A percentile compares a stretch with the other conserved stretches of the same genome.
Evolutionary conservation across 495 filamentous ascomycete genomes (phyloP).

Genomic region (Penicillium paradoxum): DNA sequence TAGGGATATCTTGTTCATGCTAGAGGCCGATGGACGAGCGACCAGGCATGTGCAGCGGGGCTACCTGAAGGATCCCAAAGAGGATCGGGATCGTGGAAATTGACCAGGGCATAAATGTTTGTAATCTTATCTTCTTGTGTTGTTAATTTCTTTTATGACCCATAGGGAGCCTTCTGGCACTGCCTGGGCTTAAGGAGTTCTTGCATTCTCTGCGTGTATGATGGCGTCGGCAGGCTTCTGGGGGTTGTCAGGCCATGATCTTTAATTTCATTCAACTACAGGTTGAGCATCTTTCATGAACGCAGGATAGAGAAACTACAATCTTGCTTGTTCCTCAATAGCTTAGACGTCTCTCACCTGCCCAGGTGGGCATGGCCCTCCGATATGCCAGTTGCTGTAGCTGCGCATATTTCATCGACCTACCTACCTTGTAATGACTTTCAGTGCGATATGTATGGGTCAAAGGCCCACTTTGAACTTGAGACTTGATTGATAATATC

Average conservation of each 20-base stretch:
- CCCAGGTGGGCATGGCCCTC: neutral
- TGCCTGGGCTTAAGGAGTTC: constrained; percentile 4
- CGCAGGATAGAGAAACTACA: neutral
- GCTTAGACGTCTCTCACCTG: neutral
- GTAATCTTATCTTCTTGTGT: constrained; percentile 19
- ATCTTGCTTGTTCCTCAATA: neutral
- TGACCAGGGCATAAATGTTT: constrained; percentile 16
- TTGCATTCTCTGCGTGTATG: constrained; percentile 22
- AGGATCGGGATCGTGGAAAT: constrained; percentile 31
- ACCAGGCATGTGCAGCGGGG: constrained; percentile 43
- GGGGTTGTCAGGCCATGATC: constrained; percentile 7
- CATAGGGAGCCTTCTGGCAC: neutral
- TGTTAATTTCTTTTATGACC: constrained; percentile 11
- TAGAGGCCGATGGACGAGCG: constrained; percentile 46
- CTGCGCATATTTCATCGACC: too few relatives aligned
- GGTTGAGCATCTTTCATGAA: constrained; percentile 3
- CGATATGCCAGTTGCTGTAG: neutral
- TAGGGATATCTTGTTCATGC: constrained; percentile 47
- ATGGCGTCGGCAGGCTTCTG: constrained; percentile 16
- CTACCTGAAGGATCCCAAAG: constrained; percentile 42
- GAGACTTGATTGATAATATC: too few relatives aligned
- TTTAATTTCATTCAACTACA: neutral
- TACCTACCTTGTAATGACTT: too few relatives aligned
- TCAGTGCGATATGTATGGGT: neutral
- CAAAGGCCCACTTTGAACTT: neutral